phyloP scores from a whole-genome alignment of 2,329 filamentous ascomycete genomes.

The Fonsecaea nubica region DNA sequence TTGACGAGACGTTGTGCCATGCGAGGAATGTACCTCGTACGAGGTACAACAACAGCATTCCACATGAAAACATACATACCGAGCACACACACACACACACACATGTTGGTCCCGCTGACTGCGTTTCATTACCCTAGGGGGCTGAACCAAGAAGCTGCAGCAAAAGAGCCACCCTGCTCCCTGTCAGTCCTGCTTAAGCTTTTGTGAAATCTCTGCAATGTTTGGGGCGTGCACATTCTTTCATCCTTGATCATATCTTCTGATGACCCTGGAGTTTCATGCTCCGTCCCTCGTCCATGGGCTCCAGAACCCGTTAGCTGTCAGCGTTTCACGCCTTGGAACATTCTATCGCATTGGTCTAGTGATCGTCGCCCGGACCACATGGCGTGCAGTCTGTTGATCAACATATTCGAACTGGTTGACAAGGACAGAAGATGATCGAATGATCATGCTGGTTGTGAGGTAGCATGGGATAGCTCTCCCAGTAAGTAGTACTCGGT shows the following conservation, averaged over 20 bases:
- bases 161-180: neutral
- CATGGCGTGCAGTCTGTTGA: slow-evolving; percentile 17
- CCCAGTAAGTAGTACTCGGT: too few relatives aligned
- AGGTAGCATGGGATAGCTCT: neutral
- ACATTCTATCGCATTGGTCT: slow-evolving; percentile 8
- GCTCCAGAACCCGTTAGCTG: neutral
- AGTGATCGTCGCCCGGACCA: neutral
- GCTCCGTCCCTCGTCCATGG: neutral
- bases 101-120: slow-evolving; percentile 21
- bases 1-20: neutral
- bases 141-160: slow-evolving; percentile 15
- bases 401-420: slow-evolving; percentile 4
- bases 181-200: neutral
- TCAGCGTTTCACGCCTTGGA: slow-evolving; percentile 7
- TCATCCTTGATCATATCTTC: slow-evolving; percentile 6
- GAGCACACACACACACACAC: neutral
- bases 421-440: neutral
- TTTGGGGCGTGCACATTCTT: neutral
- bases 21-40: neutral
- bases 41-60: neutral
- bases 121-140: slow-evolving; percentile 29
- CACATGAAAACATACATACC: neutral
- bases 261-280: slow-evolving; percentile 21
- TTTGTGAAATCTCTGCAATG: slow-evolving; percentile 7
- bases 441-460: neutral